phyloP scores from a whole-genome alignment of 345 rosid species.

The Gossypium mustelinum region DNA sequence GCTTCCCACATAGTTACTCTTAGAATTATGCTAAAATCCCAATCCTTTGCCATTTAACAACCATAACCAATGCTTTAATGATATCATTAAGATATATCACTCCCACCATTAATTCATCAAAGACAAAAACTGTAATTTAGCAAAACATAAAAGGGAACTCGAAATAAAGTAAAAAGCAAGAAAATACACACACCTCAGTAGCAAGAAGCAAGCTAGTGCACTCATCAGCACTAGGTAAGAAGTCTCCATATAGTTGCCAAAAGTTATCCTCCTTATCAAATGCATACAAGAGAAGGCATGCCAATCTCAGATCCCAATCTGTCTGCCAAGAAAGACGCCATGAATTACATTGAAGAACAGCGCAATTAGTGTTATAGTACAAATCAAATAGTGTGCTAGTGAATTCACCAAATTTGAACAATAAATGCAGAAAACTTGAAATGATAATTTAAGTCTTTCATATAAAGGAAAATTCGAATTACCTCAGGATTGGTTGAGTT shows the following conservation, averaged over 20 bases:
- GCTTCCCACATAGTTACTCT: constrained; percentile 14
- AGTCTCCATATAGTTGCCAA: constrained; percentile 91
- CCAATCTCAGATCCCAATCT: constrained; percentile 95
- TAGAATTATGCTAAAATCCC: constrained; percentile 11
- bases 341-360: background rate
- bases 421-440: background rate
- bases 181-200: constrained; percentile 55
- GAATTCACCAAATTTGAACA: constrained; percentile 12
- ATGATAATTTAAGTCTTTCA: too few species aligned
- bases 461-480: constrained; percentile 7
- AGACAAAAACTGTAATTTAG: background rate
- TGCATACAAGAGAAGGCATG: constrained; percentile 79
- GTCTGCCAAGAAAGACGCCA: constrained; percentile 46
- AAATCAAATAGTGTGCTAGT: background rate
- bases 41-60: background rate
- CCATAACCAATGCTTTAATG: background rate
- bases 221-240: constrained; percentile 77
- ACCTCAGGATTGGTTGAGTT: constrained; percentile 93
- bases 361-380: too few species aligned
- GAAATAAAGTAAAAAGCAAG: background rate
- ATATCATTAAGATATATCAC: background rate
- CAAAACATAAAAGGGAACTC: background rate
- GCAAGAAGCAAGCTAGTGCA: constrained; percentile 92
- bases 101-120: background rate
- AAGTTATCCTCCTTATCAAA: constrained; percentile 73